Conservation (phyloP, 495 filamentous ascomycete genomes). For the Annulohypoxylon nitens region DNA sequence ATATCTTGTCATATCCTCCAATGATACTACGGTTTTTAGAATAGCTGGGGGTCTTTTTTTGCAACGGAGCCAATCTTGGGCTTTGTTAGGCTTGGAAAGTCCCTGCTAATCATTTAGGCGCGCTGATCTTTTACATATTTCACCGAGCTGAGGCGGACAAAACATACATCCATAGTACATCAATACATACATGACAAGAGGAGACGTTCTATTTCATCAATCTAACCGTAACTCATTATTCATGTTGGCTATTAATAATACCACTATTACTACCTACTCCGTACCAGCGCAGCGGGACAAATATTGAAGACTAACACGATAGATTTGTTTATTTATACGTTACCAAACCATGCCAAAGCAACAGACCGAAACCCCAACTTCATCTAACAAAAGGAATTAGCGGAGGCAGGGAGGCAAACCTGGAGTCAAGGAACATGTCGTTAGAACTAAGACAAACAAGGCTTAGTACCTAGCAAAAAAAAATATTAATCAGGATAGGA, state of each 20-base stretch:
- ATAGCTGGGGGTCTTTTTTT: constrained; percentile 23
- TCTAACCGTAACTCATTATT: constrained; percentile 10
- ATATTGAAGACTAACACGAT: background rate
- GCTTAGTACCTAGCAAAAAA: constrained; percentile 16
- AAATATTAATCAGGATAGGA: constrained; percentile 15
- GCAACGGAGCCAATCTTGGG: constrained; percentile 22
- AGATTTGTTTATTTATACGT: background rate
- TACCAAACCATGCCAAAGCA: background rate
- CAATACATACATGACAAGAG: background rate
- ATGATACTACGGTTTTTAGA: constrained; percentile 6
- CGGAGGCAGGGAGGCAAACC: constrained; percentile 1
- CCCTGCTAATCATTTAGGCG: constrained; percentile 26
- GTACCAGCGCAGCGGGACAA: background rate
- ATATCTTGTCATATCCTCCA: constrained; percentile 23
- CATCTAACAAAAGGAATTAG: background rate
- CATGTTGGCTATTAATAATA: background rate
- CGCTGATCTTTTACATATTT: constrained; percentile 29
- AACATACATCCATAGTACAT: background rate
- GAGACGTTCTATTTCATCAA: background rate
- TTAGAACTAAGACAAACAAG: constrained; percentile 17
- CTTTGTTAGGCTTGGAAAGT: constrained; percentile 16
- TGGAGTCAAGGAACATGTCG: constrained; percentile 1
- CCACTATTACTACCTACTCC: background rate
- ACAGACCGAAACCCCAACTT: constrained; percentile 23
- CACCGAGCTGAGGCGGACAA: constrained; percentile 33